Base-by-base conservation (phyloP, 148 eudicot species). In the Rheum nobile region DNA sequence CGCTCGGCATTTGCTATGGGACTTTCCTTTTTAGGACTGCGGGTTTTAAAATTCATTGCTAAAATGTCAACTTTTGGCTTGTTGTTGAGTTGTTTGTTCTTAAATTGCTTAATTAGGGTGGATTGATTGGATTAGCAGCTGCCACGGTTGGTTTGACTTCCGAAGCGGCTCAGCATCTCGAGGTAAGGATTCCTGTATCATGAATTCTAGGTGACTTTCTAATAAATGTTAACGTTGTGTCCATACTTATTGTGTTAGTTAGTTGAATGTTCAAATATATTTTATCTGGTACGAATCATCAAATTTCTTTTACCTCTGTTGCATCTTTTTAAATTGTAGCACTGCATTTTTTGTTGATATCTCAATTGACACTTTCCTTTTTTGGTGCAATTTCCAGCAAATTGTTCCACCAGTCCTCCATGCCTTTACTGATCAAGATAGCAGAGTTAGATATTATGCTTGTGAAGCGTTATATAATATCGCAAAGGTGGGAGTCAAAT, bases 361-460 rank as follows among this genome's bases (percentile, higher is more conserved):
- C 38, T 34, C 21, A 65, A 65, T 63, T 65, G 41, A 34, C 39
- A 31, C 78, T 75, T 71, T 70, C 17, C 24, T 77, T 48, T 55
- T 73, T 55, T 37, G 69, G 50, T 71, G 54, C 24, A 41, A 72
- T 70, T 81, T 78, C 43, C 91, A 95, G 99, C 96, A 88, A 87
- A 95, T 95, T 76, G 92, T 95, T 39, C 99, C 92, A 7, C 99
- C 99, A 12, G 99, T 95, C 81, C 89, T 95, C 67, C 76, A 83
- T 75, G 90, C 96, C 72, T 92, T 95, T 75, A 74, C 88, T 42
- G 97, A 95, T 75, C 94, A 92, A 87, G 99, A 95, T 83, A 85
- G 93, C 78, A 88, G 99, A 86, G 99, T 95, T 78, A 93, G 99
- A 42, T 95, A 95, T 79, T 95, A 95, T 83, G 99, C 99, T 55